phyloP scores from a whole-genome alignment of 108 stramenopile genomes.

The Conticribra guillardii region DNA sequence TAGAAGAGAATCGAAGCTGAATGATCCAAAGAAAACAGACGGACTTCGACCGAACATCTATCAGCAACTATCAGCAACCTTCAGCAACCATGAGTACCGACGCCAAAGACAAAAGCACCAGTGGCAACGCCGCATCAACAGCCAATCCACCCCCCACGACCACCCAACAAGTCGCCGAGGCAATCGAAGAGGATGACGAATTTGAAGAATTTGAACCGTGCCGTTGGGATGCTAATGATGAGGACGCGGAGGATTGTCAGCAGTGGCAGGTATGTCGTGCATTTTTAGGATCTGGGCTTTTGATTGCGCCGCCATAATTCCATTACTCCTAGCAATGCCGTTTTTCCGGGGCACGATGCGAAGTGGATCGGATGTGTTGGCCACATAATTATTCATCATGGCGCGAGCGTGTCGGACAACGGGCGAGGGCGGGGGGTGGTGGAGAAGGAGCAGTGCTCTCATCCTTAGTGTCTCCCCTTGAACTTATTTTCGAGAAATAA shows the following conservation, averaged over 20 bases:
- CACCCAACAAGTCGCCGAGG: slow-evolving; percentile 56
- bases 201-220: slow-evolving; percentile 93
- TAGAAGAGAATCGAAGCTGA: too few relatives aligned
- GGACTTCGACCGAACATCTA: too few relatives aligned
- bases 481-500: background rate
- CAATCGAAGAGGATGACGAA: slow-evolving; percentile 94
- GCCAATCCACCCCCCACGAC: slow-evolving; percentile 30
- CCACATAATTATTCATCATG: too few relatives aligned
- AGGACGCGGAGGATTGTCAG: slow-evolving; percentile 88
- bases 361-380: too few relatives aligned
- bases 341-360: too few relatives aligned
- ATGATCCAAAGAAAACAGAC: too few relatives aligned
- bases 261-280: slow-evolving; percentile 77
- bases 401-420: too few relatives aligned
- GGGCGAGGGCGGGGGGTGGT: too few relatives aligned
- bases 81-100: slow-evolving; percentile 15
- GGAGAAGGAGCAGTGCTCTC: too few relatives aligned
- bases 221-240: slow-evolving; percentile 81
- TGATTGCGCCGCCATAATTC: background rate
- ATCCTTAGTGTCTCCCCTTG: too few relatives aligned
- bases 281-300: background rate
- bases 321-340: background rate
- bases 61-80: background rate
- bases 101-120: slow-evolving; percentile 15
- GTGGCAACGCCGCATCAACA: slow-evolving; percentile 12